Conservation (phyloP, 2,329 filamentous ascomycete genomes). For the Amauroascus niger region DNA sequence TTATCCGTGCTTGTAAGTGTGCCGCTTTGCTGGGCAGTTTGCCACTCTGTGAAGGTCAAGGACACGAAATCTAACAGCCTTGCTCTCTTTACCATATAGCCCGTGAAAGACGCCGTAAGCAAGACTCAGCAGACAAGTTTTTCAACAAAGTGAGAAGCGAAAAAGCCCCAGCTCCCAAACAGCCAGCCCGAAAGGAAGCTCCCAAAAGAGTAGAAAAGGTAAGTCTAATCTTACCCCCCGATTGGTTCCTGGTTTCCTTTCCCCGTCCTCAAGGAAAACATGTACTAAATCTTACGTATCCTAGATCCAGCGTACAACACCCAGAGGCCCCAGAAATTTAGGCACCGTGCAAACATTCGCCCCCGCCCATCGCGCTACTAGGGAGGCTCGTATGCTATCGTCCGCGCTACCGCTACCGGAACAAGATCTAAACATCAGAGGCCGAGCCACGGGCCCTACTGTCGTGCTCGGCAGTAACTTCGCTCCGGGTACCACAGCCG, state of each 20-base stretch:
- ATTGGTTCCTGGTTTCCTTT: background rate
- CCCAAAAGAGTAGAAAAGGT: constrained; percentile 49
- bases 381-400: constrained; percentile 12
- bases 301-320: constrained; percentile 9
- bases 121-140: constrained; percentile 50
- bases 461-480: constrained; percentile 54
- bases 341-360: background rate
- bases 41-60: no score
- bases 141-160: constrained; percentile 46
- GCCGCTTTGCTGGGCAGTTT: background rate
- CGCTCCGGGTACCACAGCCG: constrained; percentile 55
- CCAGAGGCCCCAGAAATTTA: constrained; percentile 5
- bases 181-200: constrained; percentile 32
- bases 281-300: background rate
- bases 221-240: no score
- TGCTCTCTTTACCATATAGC: constrained; percentile 28
- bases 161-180: constrained; percentile 36
- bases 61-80: background rate
- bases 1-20: constrained; percentile 43
- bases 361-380: background rate
- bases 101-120: constrained; percentile 47
- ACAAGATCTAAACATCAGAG: constrained; percentile 46
- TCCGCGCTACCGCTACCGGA: constrained; percentile 7
- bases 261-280: background rate
- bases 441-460: constrained; percentile 44